Evolutionary conservation across 176 grass and related monocot species (phyloP).

Genomic region (Eremochloa ophiuroides): DNA sequence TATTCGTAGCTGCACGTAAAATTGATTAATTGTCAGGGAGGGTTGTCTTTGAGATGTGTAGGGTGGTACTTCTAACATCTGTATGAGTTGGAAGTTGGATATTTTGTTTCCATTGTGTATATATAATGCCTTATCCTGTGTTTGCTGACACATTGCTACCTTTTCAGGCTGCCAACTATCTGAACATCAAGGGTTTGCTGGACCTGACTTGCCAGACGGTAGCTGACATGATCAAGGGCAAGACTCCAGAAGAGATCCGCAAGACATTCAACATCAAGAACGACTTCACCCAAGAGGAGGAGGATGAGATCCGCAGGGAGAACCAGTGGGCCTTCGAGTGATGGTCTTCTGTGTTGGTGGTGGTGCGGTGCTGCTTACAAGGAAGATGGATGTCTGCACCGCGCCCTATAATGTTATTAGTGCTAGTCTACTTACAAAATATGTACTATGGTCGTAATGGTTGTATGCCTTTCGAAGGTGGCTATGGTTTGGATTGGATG

Average conservation of each 20-base stretch:
- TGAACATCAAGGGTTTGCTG: slow-evolving; percentile 46
- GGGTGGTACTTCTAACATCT: too few species aligned
- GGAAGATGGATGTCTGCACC: background rate
- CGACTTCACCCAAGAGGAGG: slow-evolving; percentile 35
- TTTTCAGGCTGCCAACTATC: slow-evolving; percentile 52
- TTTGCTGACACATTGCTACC: too few species aligned
- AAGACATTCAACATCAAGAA: slow-evolving; percentile 48
- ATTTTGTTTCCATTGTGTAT: too few species aligned
- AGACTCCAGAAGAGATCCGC: slow-evolving; percentile 45
- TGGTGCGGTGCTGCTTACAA: background rate
- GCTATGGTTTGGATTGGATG: background rate
- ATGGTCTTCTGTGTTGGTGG: background rate
- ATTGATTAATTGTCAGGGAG: too few species aligned
- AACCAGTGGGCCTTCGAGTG: slow-evolving; percentile 52
- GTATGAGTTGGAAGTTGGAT: too few species aligned
- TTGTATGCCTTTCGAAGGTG: background rate
- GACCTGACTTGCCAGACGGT: slow-evolving; percentile 40
- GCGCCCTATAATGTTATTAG: background rate
- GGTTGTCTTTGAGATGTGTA: too few species aligned
- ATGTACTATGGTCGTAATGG: background rate
- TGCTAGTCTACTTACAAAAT: background rate
- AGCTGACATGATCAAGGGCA: slow-evolving; percentile 50
- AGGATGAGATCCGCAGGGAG: slow-evolving; percentile 48
- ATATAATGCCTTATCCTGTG: too few species aligned
- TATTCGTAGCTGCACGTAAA: too few species aligned